Evolutionary conservation across 2,329 filamentous ascomycete species (phyloP), one percentile per base, ranked within the genome.

Genomic region (Pseudogymnoascus sp.): DNA sequence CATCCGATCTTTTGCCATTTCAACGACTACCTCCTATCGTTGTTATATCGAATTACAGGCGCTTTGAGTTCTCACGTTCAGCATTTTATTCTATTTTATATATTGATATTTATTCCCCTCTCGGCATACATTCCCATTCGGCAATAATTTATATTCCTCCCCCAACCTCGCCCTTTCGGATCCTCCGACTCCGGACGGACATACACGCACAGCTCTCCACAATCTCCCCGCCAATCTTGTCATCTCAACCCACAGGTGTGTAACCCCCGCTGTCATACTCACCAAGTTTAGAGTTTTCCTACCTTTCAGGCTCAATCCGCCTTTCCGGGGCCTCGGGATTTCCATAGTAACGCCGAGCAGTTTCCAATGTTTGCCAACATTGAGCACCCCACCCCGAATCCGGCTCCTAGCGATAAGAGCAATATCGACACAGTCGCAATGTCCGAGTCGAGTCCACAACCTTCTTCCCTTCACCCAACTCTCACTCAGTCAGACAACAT

Each of bases 101-200:
- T 55, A 33, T 33, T 33, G n/a, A 55, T 7, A 33, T 55, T 55
- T 55, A 21, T 18, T 35, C 29, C 29, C 48, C 5, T 55, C 48
- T 55, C 48, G 48, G 35, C 27, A 55, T 33, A 55, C 48, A 21
- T 21, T 33, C 29, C 33, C 33, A 55, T 55, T 55, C 48, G 48
- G 12, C 48, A 55, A 55, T 55, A 55, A 55, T 52, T 55, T 18
- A 13, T 35, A 33, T 21, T 55, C 15, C 29, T 55, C 15, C 9
- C 42, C 48, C 48, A 55, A 12, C 48, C 48, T 33, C 48, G 29
- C 48, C 29, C 12, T 55, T 55, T 55, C 48, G 48, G 31, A 33
- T 13, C 48, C 48, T 55, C 48, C 48, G 29, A 55, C 48, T 55
- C 48, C 48, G 48, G 48, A 55, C 29, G 48, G 48, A 55, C 48